These are phyloP conservation scores for Psilocybe azurescens DNA, from an alignment of 768 basidiomycete species.

Conservation along the genomic window DNA sequence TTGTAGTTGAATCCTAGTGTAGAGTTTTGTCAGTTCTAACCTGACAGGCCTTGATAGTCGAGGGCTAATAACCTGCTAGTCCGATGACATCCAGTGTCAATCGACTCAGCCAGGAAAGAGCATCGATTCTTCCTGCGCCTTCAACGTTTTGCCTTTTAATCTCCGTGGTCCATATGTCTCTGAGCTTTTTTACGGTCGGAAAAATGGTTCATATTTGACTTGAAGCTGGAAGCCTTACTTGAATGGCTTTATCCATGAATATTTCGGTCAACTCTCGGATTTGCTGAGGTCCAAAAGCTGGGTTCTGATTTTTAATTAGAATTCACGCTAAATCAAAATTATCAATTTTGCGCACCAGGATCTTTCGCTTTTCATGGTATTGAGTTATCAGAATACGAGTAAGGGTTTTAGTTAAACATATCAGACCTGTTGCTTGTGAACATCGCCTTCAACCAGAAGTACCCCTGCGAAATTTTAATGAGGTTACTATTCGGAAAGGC, in stretches of 20 bases:
- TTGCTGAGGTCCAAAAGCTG: conserved; percentile 65
- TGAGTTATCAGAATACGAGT: not conserved
- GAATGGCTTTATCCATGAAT: conserved; percentile 55
- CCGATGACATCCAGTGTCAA: conserved; percentile 81
- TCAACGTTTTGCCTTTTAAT: conserved; percentile 29
- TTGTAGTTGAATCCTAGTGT: conserved; percentile 34
- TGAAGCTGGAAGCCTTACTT: conserved; percentile 34
- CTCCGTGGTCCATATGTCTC: conserved; percentile 50
- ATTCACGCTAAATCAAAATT: not conserved
- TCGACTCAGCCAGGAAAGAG: conserved; percentile 65
- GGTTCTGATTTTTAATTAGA: conserved; percentile 49
- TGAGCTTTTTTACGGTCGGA: conserved; percentile 37
- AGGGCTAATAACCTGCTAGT: conserved; percentile 55
- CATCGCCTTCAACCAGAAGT: conserved; percentile 48
- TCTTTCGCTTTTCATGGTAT: conserved; percentile 35
- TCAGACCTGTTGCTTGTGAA: conserved; percentile 46
- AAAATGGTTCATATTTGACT: not conserved
- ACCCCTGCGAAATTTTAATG: conserved; percentile 40
- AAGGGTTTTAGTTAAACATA: no score
- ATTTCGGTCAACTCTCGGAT: conserved; percentile 58
- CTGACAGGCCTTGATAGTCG: not conserved
- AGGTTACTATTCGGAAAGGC: not conserved
- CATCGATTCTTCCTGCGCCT: conserved; percentile 50
- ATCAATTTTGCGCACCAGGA: conserved; percentile 36
- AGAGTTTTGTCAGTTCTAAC: not conserved